Percentiles rank a stretch among this genome's conserved stretches.
phyloP scores from a whole-genome alignment of 1,284 basidiomycete genomes.

The Trichosporon inkin region DNA sequence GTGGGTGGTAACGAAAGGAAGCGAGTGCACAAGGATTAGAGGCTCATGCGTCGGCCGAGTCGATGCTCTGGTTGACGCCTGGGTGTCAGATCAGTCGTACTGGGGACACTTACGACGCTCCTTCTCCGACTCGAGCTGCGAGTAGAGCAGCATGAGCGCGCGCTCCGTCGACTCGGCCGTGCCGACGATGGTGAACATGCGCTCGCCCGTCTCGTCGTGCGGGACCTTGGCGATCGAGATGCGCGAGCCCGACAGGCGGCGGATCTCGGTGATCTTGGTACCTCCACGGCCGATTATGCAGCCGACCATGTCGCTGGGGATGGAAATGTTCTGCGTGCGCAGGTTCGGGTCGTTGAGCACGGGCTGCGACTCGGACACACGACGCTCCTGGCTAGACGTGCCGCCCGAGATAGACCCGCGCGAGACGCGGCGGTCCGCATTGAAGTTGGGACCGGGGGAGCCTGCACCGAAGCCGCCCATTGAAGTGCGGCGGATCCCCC shows the following conservation, averaged over 20 bases:
- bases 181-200: slow-evolving; percentile 98
- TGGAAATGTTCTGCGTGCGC: slow-evolving; percentile 97
- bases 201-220: slow-evolving; percentile 95
- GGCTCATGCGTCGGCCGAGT: slow-evolving; percentile 21
- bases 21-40: not conserved
- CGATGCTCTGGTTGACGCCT: slow-evolving; percentile 37
- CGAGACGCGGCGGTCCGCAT: slow-evolving; percentile 24
- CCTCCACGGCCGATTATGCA: slow-evolving; percentile 96
- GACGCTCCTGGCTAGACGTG: slow-evolving; percentile 39
- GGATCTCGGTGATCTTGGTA: slow-evolving; percentile 97
- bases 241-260: slow-evolving; percentile 89
- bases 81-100: not conserved
- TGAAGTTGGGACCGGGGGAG: slow-evolving; percentile 14
- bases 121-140: slow-evolving; percentile 93
- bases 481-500: slow-evolving; percentile 49
- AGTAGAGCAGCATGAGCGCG: slow-evolving; percentile 93
- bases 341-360: slow-evolving; percentile 62
- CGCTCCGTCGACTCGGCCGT: slow-evolving; percentile 95
- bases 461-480: slow-evolving; percentile 34
- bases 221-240: slow-evolving; percentile 98
- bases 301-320: slow-evolving; percentile 97
- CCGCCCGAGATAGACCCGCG: slow-evolving; percentile 31
- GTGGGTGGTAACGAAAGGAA: slow-evolving; percentile 7
- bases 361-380: slow-evolving; percentile 53
- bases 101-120: slow-evolving; percentile 62